phyloP scores from a whole-genome alignment of 208 protist species.

The Wallacemonas rigidus region DNA sequence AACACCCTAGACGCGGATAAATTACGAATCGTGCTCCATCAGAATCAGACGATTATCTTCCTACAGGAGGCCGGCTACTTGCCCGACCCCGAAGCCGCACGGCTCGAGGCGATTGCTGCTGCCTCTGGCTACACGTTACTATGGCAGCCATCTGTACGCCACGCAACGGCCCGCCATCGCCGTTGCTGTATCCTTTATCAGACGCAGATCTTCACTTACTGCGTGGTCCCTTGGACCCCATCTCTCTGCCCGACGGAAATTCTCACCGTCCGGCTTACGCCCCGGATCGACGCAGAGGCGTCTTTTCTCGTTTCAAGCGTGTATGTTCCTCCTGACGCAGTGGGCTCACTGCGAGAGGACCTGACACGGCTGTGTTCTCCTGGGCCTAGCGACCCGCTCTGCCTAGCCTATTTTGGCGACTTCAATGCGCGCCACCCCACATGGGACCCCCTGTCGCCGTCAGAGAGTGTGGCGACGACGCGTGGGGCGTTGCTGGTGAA shows the following conservation, averaged over 20 bases:
- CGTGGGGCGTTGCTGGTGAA: not conserved
- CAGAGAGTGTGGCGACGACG: not conserved
- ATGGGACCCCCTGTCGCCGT: not conserved
- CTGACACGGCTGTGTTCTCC: not conserved
- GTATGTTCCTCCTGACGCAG: slow-evolving; percentile 2
- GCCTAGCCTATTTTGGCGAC: not conserved
- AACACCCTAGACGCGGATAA: not conserved
- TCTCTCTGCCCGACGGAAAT: slow-evolving; percentile 2
- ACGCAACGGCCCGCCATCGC: not conserved
- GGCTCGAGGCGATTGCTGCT: not conserved
- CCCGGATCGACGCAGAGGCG: not conserved
- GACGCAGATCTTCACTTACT: not conserved
- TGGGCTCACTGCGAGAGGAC: not conserved
- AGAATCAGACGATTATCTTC: not conserved
- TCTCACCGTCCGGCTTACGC: not conserved
- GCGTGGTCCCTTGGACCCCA: not conserved
- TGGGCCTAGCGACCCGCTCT: not conserved
- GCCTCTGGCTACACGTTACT: not conserved
- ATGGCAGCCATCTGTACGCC: not conserved
- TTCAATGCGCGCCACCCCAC: not conserved
- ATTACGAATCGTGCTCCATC: not conserved
- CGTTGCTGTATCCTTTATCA: not conserved
- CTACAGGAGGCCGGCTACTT: not conserved
- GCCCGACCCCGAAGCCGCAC: not conserved
- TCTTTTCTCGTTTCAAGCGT: not conserved